Evolutionary conservation across 768 basidiomycete species (phyloP), one percentile per base, ranked within the genome.

Genomic region (Leccinum ochraceum): DNA sequence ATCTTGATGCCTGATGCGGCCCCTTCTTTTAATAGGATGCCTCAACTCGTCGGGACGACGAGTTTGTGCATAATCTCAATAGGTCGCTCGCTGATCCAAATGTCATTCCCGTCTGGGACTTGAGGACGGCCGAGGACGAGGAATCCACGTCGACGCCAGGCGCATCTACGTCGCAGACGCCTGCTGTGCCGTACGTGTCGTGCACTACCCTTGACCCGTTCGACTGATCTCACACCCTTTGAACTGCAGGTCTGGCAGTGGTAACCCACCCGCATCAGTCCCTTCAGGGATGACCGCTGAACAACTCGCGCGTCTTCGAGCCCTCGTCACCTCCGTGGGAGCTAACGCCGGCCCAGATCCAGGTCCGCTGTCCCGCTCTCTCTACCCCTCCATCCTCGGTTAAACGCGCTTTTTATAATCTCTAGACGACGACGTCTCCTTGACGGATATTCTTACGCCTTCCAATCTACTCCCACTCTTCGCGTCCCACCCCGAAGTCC

Each of bases 371-470:
- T 30, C 14, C 28, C 28, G 1, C 37, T 39, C 56, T 39, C 55
- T 52, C 49, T 56, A 20, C 30, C 30, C 30, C 22, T 34, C 53
- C 34, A 39, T 7, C 37, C 17, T 46, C 53, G 20, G 48, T 54
- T 61, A 53, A 59, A 36, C 26, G 56, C 66, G 22, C 56, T 46
- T 39, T 56, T 66, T 8, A 20, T 3, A 28, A 44, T 20, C n/a
- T 9, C 17, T 46, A 71, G 71, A 68, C 5, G 71, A 72, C 49
- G 87, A 94, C 58, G 57, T 89, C 59, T 81, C 90, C 56, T 79
- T 95, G 61, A 80, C 83, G 46, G 88, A 95, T 74, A 81, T 95
- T 67, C 80, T 94, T 62, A 88, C 92, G 37, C 83, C 89, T 6
- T 75, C 86, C 49, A 88, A 89, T 74, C 79, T 95, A 57, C 76